Evolutionary conservation across 2,329 filamentous ascomycete genomes (phyloP).

Genomic region (Fusarium redolens): DNA sequence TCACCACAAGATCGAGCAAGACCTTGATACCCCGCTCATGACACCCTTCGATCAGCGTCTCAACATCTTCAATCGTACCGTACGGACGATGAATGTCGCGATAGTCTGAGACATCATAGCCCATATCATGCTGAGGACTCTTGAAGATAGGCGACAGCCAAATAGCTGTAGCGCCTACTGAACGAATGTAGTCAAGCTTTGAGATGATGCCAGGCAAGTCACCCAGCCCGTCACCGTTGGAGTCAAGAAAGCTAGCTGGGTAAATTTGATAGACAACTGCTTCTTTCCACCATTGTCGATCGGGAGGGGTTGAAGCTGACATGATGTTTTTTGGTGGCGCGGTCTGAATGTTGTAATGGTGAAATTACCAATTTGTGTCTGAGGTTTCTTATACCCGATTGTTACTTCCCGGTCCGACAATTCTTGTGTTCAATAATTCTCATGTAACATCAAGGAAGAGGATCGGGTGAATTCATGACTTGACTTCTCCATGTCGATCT

Average conservation of each 20-base stretch:
- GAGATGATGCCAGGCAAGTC: slow-evolving; percentile 41
- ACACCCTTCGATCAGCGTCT: slow-evolving; percentile 67
- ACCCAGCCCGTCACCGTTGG: slow-evolving; percentile 38
- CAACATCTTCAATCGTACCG: slow-evolving; percentile 73
- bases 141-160: slow-evolving; percentile 47
- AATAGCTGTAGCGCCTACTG: slow-evolving; percentile 31
- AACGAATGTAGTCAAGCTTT: slow-evolving; percentile 45
- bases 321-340: background rate
- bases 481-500: background rate
- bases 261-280: slow-evolving; percentile 52
- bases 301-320: slow-evolving; percentile 1
- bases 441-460: background rate
- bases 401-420: background rate
- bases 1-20: slow-evolving; percentile 46
- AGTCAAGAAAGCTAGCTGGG: slow-evolving; percentile 41
- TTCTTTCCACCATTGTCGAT: slow-evolving; percentile 39
- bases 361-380: background rate
- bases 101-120: slow-evolving; percentile 74
- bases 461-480: background rate
- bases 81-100: slow-evolving; percentile 58
- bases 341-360: background rate
- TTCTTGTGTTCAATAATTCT: background rate
- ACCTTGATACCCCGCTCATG: slow-evolving; percentile 55
- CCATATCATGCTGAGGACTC: slow-evolving; percentile 69
- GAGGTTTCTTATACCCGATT: background rate